Evolutionary conservation across 106 monocot genomes (phyloP), one percentile per base, ranked within the genome.

Genomic region (Dendrobium chrysotoxum): DNA sequence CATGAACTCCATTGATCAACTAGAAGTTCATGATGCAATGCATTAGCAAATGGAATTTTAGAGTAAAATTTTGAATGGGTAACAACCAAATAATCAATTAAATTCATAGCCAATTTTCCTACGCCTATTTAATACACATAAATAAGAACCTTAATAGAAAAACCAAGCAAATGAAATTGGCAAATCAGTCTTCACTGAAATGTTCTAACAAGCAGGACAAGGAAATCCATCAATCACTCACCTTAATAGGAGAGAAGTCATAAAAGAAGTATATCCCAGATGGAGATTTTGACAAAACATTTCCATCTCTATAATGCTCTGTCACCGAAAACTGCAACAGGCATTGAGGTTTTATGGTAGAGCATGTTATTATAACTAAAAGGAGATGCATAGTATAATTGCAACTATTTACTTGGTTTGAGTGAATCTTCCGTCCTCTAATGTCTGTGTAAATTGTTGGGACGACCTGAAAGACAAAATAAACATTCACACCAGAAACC

Each of bases 221-320:
- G 35, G 40, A 72, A 72, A 16, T 72, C 15, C 15, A 18, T 23
- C 45, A 42, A 44, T 9, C 25, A 82, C 79, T 84, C 45, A 90
- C 96, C 95, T 99, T 95, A 28, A 99, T 99, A 40, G 98, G 98
- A 64, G 94, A 95, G 61, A 99, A 95, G 77, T 99, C 98, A 76
- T 99, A 99, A 76, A 89, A 84, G 82, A 99, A 99, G 82, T 86
- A 95, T 54, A 95, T 86, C 54, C 95, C 98, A 81, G 91, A 84
- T 84, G 83, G 81, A 35, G 88, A 81, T 81, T 75, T 92, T 9
- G 91, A 84, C 75, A 85, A 86, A 42, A 79, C 86, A 67, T 85
- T 80, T 39, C 75, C 81, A 44, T 93, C 93, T 86, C 91, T 92
- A 71, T 89, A 95, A 80, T 95, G 92, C 85, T 99, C 95, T n/a